phyloP scores from a whole-genome alignment of 352 stramenopile species.

The Phytopythium delawarense region DNA sequence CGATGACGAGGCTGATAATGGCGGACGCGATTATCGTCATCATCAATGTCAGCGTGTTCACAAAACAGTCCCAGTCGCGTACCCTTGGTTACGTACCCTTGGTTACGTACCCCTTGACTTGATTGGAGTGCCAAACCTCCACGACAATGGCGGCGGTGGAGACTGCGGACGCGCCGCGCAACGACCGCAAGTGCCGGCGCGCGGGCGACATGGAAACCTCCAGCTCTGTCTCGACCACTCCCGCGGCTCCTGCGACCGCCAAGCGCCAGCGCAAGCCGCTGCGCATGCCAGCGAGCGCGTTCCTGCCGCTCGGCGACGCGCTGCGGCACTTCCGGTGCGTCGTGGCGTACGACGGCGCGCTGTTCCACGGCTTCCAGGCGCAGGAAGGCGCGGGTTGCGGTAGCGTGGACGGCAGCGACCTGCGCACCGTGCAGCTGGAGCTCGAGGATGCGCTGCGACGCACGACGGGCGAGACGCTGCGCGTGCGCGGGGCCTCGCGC shows the following conservation, averaged over 20 bases:
- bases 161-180: too few species aligned
- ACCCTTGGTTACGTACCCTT: too few species aligned
- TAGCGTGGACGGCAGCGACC: constrained; percentile 14
- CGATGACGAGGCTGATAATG: too few species aligned
- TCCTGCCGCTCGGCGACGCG: constrained; percentile 29
- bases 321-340: constrained; percentile 33
- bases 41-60: too few species aligned
- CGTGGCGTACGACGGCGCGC: constrained; percentile 72
- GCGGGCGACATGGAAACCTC: background rate
- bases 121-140: too few species aligned
- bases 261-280: constrained; percentile 11
- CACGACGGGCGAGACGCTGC: constrained; percentile 64
- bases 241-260: background rate
- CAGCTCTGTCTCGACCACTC: background rate
- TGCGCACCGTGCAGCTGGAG: constrained; percentile 65
- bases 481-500: constrained; percentile 84
- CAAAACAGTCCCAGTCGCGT: too few species aligned
- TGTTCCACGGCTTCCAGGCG: constrained; percentile 79
- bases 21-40: too few species aligned
- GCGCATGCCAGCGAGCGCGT: constrained; percentile 39
- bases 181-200: too few species aligned
- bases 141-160: too few species aligned
- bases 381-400: constrained; percentile 28
- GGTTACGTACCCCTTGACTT: too few species aligned
- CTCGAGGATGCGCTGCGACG: constrained; percentile 69